These are phyloP conservation scores for Multifurca ochricompacta DNA, from an alignment of 768 basidiomycete genomes.

Conservation along the genomic window DNA sequence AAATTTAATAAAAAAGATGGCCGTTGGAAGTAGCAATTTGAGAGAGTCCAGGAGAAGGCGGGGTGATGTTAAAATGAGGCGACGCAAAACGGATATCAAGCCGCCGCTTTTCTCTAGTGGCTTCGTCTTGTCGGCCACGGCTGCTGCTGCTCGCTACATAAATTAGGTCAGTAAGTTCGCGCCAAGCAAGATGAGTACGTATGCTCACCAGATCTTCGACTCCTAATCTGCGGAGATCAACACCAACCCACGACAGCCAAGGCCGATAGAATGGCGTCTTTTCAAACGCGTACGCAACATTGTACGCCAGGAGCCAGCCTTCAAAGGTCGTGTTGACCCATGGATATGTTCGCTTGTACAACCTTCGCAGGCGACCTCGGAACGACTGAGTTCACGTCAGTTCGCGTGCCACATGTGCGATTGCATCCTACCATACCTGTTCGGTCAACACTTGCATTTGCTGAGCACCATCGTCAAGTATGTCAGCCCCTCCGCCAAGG, in stretches of 20 bases:
- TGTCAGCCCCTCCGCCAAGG: constrained; percentile 76
- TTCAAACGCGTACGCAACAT: constrained; percentile 87
- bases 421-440: constrained; percentile 34
- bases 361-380: constrained; percentile 44
- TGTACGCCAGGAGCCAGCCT: constrained; percentile 74
- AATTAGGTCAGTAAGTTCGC: constrained; percentile 9
- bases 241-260: constrained; percentile 81
- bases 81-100: constrained; percentile 37
- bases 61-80: constrained; percentile 46
- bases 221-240: constrained; percentile 73
- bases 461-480: constrained; percentile 42
- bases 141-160: constrained; percentile 25
- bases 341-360: constrained; percentile 74
- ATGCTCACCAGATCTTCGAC: constrained; percentile 67
- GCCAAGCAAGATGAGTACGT: not conserved
- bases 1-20: constrained; percentile 94
- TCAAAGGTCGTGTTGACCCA: constrained; percentile 74
- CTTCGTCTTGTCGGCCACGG: constrained; percentile 17
- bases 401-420: constrained; percentile 3
- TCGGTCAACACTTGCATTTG: constrained; percentile 43
- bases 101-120: constrained; percentile 28
- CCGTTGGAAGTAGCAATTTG: constrained; percentile 70
- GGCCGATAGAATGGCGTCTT: constrained; percentile 81
- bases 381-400: constrained; percentile 34
- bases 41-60: constrained; percentile 68